Evolutionary conservation across 2,329 filamentous ascomycete genomes (phyloP).

Genomic region (Penicillium capsulatum): DNA sequence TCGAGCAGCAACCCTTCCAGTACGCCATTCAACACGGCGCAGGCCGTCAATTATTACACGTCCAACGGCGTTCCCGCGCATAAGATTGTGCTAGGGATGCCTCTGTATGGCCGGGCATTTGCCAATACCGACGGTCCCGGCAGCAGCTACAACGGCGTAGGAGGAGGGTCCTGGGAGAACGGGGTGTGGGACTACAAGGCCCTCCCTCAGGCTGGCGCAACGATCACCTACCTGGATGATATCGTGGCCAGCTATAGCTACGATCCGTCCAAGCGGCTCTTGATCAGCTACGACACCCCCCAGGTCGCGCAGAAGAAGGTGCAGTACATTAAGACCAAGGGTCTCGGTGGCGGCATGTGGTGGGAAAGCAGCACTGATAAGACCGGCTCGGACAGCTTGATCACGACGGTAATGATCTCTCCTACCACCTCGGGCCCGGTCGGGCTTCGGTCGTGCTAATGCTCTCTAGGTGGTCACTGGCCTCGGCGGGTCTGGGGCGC

Average conservation of each 20-base stretch:
- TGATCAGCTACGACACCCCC: conserved; percentile 75
- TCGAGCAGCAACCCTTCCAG: conserved; percentile 53
- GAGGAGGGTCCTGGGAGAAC: conserved; percentile 76
- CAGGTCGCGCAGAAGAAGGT: conserved; percentile 66
- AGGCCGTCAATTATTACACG: conserved; percentile 68
- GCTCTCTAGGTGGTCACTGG: conserved; percentile 29
- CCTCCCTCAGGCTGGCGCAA: conserved; percentile 64
- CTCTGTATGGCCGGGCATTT: conserved; percentile 85
- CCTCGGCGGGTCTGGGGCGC: conserved; percentile 29
- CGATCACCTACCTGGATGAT: conserved; percentile 57
- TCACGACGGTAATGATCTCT: conserved; percentile 45
- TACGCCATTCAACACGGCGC: conserved; percentile 74
- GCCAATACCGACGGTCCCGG: conserved; percentile 72
- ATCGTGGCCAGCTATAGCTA: conserved; percentile 71
- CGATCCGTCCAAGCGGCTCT: conserved; percentile 53
- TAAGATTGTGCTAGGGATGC: conserved; percentile 88
- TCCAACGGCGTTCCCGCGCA: conserved; percentile 57
- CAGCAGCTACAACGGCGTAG: conserved; percentile 63
- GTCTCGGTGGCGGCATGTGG: conserved; percentile 92
- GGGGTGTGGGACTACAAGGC: conserved; percentile 88
- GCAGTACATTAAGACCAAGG: conserved; percentile 61
- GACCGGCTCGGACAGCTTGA: conserved; percentile 60
- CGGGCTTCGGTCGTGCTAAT: no score
- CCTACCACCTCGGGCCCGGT: not conserved
- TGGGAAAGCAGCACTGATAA: conserved; percentile 85